Evolutionary conservation across 2,329 filamentous ascomycete species (phyloP).

Genomic region (Aspergillus sp.): DNA sequence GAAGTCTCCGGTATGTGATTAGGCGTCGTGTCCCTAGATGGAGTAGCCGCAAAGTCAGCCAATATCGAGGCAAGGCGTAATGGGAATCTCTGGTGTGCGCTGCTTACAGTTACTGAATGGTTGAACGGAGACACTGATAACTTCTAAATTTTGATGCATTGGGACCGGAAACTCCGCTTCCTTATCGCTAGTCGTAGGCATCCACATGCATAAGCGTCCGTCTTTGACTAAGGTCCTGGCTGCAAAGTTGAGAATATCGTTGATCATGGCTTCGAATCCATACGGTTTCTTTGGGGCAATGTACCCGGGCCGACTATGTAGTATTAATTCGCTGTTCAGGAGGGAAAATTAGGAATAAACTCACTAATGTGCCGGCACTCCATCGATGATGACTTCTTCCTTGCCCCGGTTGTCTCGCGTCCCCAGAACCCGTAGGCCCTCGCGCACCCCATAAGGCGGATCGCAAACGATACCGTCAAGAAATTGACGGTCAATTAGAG

Average conservation of each 20-base stretch:
- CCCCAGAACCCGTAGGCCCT: constrained; percentile 86
- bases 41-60: background rate
- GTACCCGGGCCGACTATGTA: constrained; percentile 61
- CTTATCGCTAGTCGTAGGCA: constrained; percentile 85
- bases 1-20: constrained; percentile 77
- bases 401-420: constrained; percentile 59
- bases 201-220: constrained; percentile 90
- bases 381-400: constrained; percentile 64
- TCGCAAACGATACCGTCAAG: constrained; percentile 94
- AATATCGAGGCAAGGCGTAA: background rate
- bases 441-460: constrained; percentile 91
- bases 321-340: constrained; percentile 1
- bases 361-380: constrained; percentile 67
- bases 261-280: constrained; percentile 84
- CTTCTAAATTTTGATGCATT: constrained; percentile 70
- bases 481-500: constrained; percentile 60
- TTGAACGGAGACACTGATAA: constrained; percentile 78
- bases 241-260: constrained; percentile 85
- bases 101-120: constrained; percentile 80
- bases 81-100: background rate
- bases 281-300: constrained; percentile 90
- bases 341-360: constrained; percentile 26
- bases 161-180: constrained; percentile 75
- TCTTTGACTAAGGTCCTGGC: constrained; percentile 72
- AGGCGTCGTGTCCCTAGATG: constrained; percentile 76